These are phyloP conservation scores for Blastobotrys niveus DNA, from an alignment of 1,139 yeast genomes.

Conservation along the genomic window DNA sequence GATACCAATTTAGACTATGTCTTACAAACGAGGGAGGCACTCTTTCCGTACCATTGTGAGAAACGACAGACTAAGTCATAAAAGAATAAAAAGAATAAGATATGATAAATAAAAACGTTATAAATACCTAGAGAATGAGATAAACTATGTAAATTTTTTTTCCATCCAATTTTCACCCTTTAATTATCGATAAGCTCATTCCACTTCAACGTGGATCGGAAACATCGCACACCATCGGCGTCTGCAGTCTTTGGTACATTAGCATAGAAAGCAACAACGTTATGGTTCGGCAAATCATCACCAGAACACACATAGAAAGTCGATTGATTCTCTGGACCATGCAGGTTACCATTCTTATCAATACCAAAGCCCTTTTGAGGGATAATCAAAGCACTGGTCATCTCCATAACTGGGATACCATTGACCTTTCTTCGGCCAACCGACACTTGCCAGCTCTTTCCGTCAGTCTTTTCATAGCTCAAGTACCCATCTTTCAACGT, in stretches of 20 bases:
- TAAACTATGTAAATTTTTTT: no score
- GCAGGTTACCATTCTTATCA: neutral
- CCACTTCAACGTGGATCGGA: no score
- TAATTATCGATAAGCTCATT: no score
- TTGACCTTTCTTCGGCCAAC: neutral
- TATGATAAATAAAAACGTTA: no score
- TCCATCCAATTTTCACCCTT: no score
- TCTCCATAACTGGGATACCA: neutral
- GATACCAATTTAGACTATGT: no score
- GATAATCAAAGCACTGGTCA: neutral
- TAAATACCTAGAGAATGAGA: no score
- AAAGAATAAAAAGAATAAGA: no score
- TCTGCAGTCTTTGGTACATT: neutral
- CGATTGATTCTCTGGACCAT: neutral
- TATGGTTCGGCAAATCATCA: neutral
- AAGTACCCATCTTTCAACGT: neutral
- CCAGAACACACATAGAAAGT: neutral
- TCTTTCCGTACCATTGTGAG: no score
- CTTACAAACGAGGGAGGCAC: no score
- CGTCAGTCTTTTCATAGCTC: neutral
- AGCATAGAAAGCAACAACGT: neutral
- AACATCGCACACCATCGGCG: neutral
- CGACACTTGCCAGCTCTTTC: neutral
- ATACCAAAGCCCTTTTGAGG: slow-evolving; percentile 4
- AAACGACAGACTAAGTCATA: no score